Evolutionary conservation across 2,329 filamentous ascomycete genomes (phyloP).

Genomic region (Fusarium praegraminearum): DNA sequence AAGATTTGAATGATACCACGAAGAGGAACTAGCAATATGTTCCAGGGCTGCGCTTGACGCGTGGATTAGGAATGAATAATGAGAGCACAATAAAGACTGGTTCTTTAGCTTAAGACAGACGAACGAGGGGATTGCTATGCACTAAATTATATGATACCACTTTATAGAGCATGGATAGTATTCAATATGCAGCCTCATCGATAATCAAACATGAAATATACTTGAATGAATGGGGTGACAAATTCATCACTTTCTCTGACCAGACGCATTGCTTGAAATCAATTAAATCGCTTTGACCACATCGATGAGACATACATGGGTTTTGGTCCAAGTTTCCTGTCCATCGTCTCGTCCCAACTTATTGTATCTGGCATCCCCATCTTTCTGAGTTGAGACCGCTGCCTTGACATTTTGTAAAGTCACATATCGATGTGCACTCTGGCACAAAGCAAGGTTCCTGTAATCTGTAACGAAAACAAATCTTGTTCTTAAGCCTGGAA

Average conservation of each 20-base stretch:
- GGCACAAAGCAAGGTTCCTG: neutral
- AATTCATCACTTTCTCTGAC: constrained; percentile 8
- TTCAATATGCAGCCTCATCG: constrained; percentile 6
- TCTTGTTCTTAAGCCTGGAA: constrained; percentile 37
- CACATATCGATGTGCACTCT: neutral
- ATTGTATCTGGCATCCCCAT: neutral
- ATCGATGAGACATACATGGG: constrained; percentile 11
- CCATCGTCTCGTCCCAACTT: constrained; percentile 7
- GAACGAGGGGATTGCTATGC: neutral
- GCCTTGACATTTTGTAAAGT: neutral
- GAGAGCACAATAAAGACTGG: constrained; percentile 29
- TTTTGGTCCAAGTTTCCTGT: constrained; percentile 3
- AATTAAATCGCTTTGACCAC: constrained; percentile 32
- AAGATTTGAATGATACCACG: constrained; percentile 37
- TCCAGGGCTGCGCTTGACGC: constrained; percentile 10
- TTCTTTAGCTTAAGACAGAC: constrained; percentile 19
- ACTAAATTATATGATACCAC: constrained; percentile 25
- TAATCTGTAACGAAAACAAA: neutral
- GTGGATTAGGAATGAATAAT: constrained; percentile 4
- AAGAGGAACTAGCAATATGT: constrained; percentile 14
- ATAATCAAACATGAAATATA: constrained; percentile 11
- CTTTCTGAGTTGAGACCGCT: neutral
- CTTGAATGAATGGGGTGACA: neutral
- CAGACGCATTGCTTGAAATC: constrained; percentile 10
- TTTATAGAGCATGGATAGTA: constrained; percentile 17